Conservation (phyloP, 75 land plant genomes). For the Sequoiadendron giganteum region DNA sequence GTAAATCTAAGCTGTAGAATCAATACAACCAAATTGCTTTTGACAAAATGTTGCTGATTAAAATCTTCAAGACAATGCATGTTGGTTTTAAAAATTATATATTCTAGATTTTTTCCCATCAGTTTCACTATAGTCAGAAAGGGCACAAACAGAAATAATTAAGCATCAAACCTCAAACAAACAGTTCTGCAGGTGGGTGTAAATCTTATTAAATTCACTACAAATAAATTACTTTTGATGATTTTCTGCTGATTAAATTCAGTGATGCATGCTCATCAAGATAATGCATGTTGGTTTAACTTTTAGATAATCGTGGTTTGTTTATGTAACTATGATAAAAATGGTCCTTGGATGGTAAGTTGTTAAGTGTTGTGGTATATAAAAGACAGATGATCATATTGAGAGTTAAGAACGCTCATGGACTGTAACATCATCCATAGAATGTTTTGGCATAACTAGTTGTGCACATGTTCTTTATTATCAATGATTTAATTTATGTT, state of each 20-base stretch:
- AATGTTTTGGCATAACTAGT: too few species aligned
- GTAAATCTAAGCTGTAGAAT: background rate
- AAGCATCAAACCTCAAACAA: background rate
- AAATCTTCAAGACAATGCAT: background rate
- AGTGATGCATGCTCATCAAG: background rate
- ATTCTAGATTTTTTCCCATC: background rate
- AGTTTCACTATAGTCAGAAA: background rate
- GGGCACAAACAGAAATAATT: background rate
- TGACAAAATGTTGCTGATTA: background rate
- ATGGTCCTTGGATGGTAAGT: background rate
- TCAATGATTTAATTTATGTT: too few species aligned
- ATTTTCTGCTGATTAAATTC: background rate
- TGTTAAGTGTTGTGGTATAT: background rate
- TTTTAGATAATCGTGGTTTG: background rate
- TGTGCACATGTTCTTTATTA: too few species aligned
- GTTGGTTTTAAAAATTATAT: background rate
- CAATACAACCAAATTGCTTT: background rate
- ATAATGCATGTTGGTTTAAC: background rate
- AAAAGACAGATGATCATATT: background rate
- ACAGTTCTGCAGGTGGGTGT: background rate
- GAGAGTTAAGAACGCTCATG: background rate
- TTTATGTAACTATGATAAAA: background rate
- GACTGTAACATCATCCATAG: background rate
- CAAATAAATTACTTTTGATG: too few species aligned
- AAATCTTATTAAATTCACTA: too few species aligned